These are phyloP conservation scores for Gynostemma pentaphyllum DNA, from an alignment of 306 rosid species.

Conservation along the genomic window DNA sequence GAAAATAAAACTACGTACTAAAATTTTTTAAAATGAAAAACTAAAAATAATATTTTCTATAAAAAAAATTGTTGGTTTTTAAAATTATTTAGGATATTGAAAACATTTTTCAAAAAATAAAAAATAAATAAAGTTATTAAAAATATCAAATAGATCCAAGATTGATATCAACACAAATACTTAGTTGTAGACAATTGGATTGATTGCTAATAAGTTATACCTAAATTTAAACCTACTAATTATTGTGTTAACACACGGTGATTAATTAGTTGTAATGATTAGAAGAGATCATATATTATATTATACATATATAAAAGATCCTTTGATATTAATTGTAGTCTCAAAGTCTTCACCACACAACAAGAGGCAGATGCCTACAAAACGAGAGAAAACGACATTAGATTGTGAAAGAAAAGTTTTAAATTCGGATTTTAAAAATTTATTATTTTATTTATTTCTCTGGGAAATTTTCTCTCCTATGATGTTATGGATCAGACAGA, in stretches of 20 bases:
- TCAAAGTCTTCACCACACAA: background rate
- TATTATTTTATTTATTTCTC: too few relatives aligned
- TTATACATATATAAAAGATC: background rate
- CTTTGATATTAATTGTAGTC: background rate
- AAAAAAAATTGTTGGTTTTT: too few relatives aligned
- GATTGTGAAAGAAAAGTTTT: background rate
- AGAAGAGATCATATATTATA: background rate
- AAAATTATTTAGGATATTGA: too few relatives aligned
- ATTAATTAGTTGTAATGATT: slow-evolving; percentile 6
- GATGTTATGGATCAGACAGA: background rate
- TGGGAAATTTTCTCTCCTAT: background rate
- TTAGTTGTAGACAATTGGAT: too few relatives aligned
- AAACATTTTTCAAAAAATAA: too few relatives aligned
- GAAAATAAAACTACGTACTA: too few relatives aligned
- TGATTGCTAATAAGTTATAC: too few relatives aligned
- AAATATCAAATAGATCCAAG: too few relatives aligned
- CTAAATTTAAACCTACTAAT: background rate
- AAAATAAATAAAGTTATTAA: too few relatives aligned
- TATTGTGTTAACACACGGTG: background rate
- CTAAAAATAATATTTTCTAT: too few relatives aligned
- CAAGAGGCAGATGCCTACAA: slow-evolving; percentile 1
- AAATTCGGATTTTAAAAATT: background rate
- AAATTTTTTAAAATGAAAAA: too few relatives aligned
- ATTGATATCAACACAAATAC: too few relatives aligned
- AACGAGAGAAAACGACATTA: background rate